phyloP scores from a whole-genome alignment of 345 rosid genomes.

The Aquilaria malaccensis region DNA sequence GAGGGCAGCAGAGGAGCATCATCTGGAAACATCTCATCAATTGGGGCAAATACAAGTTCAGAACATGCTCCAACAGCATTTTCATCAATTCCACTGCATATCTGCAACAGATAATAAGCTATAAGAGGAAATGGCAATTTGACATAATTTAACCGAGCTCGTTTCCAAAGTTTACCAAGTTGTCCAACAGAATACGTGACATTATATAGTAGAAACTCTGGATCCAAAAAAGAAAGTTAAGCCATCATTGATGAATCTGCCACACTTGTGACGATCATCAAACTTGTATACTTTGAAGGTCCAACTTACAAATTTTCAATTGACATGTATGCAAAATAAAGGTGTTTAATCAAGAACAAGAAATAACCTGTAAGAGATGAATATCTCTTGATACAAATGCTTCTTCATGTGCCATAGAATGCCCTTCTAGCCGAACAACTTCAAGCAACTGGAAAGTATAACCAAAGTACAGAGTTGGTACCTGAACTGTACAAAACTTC shows the following conservation, averaged over 20 bases:
- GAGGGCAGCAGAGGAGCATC: conserved; percentile 95
- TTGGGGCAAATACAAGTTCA: conserved; percentile 95
- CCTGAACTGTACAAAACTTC: too few relatives aligned
- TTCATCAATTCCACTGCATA: conserved; percentile 92
- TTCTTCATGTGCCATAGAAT: conserved; percentile 86
- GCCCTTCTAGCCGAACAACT: conserved; percentile 93
- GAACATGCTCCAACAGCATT: conserved; percentile 90
- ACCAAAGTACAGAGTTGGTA: neutral
- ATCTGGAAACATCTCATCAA: conserved; percentile 97
- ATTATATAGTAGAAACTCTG: too few relatives aligned
- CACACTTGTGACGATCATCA: too few relatives aligned
- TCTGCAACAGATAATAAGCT: conserved; percentile 27
- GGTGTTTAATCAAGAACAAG: neutral
- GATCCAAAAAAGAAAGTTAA: too few relatives aligned
- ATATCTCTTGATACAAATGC: conserved; percentile 86
- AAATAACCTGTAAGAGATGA: conserved; percentile 84
- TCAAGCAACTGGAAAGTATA: conserved; percentile 59
- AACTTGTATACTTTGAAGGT: too few relatives aligned
- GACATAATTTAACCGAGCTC: too few relatives aligned
- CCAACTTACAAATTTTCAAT: too few relatives aligned
- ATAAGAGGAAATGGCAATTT: too few relatives aligned
- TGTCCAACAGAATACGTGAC: too few relatives aligned
- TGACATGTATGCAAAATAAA: too few relatives aligned
- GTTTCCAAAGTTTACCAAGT: too few relatives aligned
- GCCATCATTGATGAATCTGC: too few relatives aligned